Evolutionary conservation across 139 green algal genomes (phyloP).

Genomic region (Closterium sp.): DNA sequence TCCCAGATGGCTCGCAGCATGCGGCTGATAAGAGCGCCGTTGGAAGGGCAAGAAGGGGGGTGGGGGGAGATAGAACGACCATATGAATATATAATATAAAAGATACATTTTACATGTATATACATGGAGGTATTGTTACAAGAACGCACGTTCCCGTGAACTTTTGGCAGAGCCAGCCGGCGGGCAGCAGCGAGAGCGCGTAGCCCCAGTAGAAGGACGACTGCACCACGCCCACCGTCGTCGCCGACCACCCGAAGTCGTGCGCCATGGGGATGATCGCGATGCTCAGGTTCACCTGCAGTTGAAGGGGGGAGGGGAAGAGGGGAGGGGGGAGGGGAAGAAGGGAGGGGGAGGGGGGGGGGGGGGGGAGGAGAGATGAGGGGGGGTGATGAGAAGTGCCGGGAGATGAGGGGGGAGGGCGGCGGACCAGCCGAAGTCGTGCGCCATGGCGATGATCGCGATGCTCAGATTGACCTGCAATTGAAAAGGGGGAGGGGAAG

Average conservation of each 20-base stretch:
- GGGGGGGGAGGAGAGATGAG: neutral
- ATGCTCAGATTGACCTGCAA: constrained; percentile 87
- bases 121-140: too few species aligned
- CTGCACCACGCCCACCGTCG: constrained; percentile 83
- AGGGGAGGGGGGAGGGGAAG: neutral
- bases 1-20: too few species aligned
- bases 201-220: constrained; percentile 99
- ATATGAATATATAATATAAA: too few species aligned
- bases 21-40: too few species aligned
- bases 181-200: constrained; percentile 83
- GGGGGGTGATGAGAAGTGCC: neutral
- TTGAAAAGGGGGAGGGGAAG: too few species aligned
- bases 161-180: constrained; percentile 68
- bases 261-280: constrained; percentile 95
- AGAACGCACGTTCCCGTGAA: constrained; percentile 66
- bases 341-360: neutral
- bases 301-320: constrained; percentile 15
- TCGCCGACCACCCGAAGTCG: constrained; percentile 86
- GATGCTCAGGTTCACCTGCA: constrained; percentile 87
- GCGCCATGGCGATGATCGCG: constrained; percentile 94
- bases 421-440: constrained; percentile 93
- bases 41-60: too few species aligned
- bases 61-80: too few species aligned
- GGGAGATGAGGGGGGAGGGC: too few species aligned
- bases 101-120: too few species aligned